Conservation (phyloP, 2,329 filamentous ascomycete species). For the Ophiostoma sp. region DNA sequence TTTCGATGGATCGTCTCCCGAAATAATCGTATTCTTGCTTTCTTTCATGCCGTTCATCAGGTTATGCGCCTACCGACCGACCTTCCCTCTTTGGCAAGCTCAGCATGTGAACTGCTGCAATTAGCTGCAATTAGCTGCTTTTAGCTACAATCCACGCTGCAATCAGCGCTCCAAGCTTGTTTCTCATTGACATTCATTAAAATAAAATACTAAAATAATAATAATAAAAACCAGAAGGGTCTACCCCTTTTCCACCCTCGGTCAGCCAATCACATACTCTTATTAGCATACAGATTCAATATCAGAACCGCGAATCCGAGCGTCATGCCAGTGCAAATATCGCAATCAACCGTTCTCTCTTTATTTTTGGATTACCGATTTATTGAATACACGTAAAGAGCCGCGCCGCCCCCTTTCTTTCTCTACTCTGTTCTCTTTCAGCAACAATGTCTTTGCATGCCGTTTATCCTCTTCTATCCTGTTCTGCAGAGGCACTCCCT, state of each 20-base stretch:
- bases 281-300: neutral
- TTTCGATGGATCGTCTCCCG: neutral
- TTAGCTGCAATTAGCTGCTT: conserved; percentile 11
- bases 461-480: neutral
- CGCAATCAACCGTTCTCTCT: neutral
- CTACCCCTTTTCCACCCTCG: conserved; percentile 1
- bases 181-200: neutral
- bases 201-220: neutral
- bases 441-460: neutral
- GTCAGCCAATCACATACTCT: conserved; percentile 9
- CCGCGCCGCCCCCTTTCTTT: conserved; percentile 5
- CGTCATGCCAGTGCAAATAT: neutral
- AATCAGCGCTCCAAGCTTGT: neutral
- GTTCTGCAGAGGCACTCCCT: neutral
- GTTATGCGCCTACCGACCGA: neutral
- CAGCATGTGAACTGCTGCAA: conserved; percentile 8
- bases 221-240: neutral
- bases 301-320: neutral
- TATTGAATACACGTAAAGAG: neutral
- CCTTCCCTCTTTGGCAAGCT: conserved; percentile 10
- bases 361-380: neutral
- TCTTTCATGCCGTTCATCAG: neutral
- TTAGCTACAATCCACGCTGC: conserved; percentile 5
- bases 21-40: neutral
- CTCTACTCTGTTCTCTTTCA: neutral